Percentiles rank a stretch among this genome's conserved stretches.
These are phyloP conservation scores for Cronartium ribicola DNA, from an alignment of 1,284 basidiomycete genomes.

Conservation along the genomic window DNA sequence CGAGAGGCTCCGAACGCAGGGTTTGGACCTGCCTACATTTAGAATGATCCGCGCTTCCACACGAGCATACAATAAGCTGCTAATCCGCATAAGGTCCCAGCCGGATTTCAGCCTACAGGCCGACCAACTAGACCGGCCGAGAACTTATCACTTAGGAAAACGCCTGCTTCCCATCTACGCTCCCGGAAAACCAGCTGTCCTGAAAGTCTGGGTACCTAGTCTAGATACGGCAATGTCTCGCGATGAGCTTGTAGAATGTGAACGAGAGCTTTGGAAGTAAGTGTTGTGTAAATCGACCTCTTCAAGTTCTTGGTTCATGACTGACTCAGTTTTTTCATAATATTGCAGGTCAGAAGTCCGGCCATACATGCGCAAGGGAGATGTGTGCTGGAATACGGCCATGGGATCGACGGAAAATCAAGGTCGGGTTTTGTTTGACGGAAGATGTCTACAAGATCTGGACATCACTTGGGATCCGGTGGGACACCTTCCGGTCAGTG, in stretches of 20 bases:
- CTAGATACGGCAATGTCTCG: slow-evolving; percentile 47
- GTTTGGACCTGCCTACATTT: slow-evolving; percentile 49
- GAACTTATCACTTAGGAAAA: neutral
- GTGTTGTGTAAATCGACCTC: neutral
- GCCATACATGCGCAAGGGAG: slow-evolving; percentile 50
- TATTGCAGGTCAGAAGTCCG: slow-evolving; percentile 48
- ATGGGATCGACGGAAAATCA: slow-evolving; percentile 48
- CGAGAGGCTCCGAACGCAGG: slow-evolving; percentile 44
- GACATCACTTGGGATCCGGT: slow-evolving; percentile 50
- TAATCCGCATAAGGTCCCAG: slow-evolving; percentile 51
- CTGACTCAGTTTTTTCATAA: neutral
- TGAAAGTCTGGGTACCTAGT: slow-evolving; percentile 53
- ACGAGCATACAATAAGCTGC: slow-evolving; percentile 52
- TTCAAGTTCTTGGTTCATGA: neutral
- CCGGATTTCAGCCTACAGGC: slow-evolving; percentile 39
- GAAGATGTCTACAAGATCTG: slow-evolving; percentile 50
- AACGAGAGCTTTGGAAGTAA: slow-evolving; percentile 46
- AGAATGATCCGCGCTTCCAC: slow-evolving; percentile 50
- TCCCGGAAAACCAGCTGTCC: slow-evolving; percentile 51
- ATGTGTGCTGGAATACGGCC: slow-evolving; percentile 53
- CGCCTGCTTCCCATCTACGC: slow-evolving; percentile 45
- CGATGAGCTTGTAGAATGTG: slow-evolving; percentile 48
- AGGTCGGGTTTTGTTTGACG: slow-evolving; percentile 52
- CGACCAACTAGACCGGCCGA: slow-evolving; percentile 3
- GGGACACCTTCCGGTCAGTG: slow-evolving; percentile 52